phyloP scores from a whole-genome alignment of 2,329 filamentous ascomycete genomes.

The Dactylellina parvicollis region DNA sequence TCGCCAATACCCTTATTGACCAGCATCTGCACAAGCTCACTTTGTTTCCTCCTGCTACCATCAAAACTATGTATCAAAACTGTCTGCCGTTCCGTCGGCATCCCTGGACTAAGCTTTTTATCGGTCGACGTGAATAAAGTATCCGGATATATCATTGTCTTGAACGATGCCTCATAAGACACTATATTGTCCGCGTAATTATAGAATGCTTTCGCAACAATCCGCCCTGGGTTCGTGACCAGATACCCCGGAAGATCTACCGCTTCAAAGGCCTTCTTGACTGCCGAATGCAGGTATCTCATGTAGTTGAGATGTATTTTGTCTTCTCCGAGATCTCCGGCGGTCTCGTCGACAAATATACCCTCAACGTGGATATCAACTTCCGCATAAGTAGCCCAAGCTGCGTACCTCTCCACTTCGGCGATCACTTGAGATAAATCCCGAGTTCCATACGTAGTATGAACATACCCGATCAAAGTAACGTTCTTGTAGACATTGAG shows the following conservation, averaged over 20 bases:
- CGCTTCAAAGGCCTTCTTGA: conserved; percentile 25
- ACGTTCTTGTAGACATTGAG: conserved; percentile 62
- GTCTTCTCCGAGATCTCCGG: conserved; percentile 48
- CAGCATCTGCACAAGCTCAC: conserved; percentile 36
- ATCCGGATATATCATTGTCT: conserved; percentile 40
- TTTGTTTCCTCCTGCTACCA: conserved; percentile 43
- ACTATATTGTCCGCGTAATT: conserved; percentile 38
- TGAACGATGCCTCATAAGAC: conserved; percentile 46
- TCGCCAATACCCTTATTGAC: conserved; percentile 43
- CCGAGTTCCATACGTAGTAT: conserved; percentile 60
- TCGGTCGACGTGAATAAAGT: conserved; percentile 45
- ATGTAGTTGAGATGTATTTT: conserved; percentile 31
- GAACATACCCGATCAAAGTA: conserved; percentile 62
- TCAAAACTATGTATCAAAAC: conserved; percentile 48
- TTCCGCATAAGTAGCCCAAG: conserved; percentile 58
- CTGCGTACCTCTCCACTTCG: conserved; percentile 61
- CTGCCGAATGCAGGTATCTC: conserved; percentile 12
- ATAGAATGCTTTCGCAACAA: conserved; percentile 38
- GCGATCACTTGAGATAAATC: conserved; percentile 59
- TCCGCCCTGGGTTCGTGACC: conserved; percentile 39
- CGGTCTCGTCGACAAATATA: conserved; percentile 62
- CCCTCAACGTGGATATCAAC: conserved; percentile 60
- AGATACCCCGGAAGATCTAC: conserved; percentile 26
- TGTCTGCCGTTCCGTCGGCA: conserved; percentile 9
- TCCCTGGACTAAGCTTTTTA: conserved; percentile 31